These are phyloP conservation scores for Luffa acutangula DNA, from an alignment of 306 rosid genomes.

Conservation along the genomic window DNA sequence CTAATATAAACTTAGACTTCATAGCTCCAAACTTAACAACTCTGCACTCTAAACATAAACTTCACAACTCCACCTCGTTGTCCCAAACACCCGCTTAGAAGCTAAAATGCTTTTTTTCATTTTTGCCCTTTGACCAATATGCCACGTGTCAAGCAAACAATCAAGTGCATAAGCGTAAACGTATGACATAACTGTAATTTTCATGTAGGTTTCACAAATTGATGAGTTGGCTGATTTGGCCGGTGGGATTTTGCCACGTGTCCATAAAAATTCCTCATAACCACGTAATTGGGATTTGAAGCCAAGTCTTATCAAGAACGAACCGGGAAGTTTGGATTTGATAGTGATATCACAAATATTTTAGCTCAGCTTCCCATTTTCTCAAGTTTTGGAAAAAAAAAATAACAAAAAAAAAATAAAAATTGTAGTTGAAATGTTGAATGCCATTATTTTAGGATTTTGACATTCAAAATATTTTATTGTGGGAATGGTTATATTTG, in stretches of 20 bases:
- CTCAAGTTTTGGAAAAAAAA: neutral
- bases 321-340: neutral
- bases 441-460: neutral
- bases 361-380: neutral
- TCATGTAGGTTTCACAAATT: neutral
- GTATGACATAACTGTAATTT: neutral
- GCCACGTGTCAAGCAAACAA: neutral
- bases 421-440: neutral
- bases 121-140: neutral
- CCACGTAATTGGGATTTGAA: neutral
- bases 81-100: too few species aligned
- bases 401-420: neutral
- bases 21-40: too few species aligned
- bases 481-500: neutral
- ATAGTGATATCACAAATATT: neutral
- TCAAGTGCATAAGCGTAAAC: neutral
- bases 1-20: too few species aligned
- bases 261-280: neutral
- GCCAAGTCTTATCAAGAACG: neutral
- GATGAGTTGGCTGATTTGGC: neutral
- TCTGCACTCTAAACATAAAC: too few species aligned
- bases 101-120: neutral
- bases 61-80: too few species aligned
- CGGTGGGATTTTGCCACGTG: neutral
- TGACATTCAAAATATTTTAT: neutral